Evolutionary conservation across 2,329 filamentous ascomycete genomes (phyloP), one percentile per base, ranked within the genome.

Genomic region (Talaromyces pinophilus): DNA sequence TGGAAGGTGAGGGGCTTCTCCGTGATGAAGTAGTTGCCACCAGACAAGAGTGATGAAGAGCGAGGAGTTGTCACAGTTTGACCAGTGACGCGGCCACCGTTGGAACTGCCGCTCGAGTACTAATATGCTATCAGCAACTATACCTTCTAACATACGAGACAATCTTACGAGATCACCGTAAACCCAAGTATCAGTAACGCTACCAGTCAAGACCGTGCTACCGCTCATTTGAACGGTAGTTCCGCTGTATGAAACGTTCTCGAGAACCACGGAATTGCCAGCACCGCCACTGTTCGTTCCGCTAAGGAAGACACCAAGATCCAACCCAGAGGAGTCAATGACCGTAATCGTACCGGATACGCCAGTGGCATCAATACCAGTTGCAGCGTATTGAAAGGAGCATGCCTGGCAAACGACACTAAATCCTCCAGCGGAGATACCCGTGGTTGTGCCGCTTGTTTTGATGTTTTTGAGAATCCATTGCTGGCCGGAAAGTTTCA

Each of bases 401-500:
- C 71, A 74, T 5, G 70, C 64, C 33, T 75, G 71, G 3, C 75
- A 66, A 1, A 76, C 69, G 1, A 73, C 71, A 3, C 72, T 73
- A 57, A 68, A 74, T 46, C 74, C 75, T 13, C 73, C 74, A 2
- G 69, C 79, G 0, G 80, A 80, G 54, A 89, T 81, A 0, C 79
- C 74, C 1, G 81, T 82, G 2, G 83, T 85, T 71, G 88, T 90
- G 70, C 87, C 88, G 67, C 81, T 84, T 76, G 88, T 90, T 72
- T 81, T 84, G 42, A 81, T 74, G 0, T 79, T 75, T 73, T 87
- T 87, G 69, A 77, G 74, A 46, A 74, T 73, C 63, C 74, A 74
- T 59, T 77, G 73, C 30, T 77, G 75, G 25, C 75, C 75, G 2
- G 70, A 72, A 52, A 73, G 72, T 25, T 70, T 69, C 50, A 78